Percentiles rank a stretch among this genome's conserved stretches.
Conservation (phyloP, 2,329 filamentous ascomycete genomes). For the Celoporthe dispersa region DNA sequence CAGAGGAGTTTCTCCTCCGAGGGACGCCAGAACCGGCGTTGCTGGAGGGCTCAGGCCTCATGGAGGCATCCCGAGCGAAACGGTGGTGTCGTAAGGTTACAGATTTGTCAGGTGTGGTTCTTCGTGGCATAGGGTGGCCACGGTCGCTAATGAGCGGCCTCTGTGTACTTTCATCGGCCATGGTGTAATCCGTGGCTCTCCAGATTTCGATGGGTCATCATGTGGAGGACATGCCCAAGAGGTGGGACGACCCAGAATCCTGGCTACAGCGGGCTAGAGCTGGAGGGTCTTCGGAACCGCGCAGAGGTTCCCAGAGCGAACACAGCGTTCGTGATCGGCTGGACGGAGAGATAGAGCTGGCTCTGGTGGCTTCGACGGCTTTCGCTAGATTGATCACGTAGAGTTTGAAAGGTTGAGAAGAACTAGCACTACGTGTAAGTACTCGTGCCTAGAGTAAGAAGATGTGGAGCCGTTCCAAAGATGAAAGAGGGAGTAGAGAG, state of each 20-base stretch:
- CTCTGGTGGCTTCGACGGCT: background rate
- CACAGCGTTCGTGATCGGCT: too few relatives aligned
- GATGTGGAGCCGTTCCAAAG: background rate
- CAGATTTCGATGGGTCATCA: conserved; percentile 25
- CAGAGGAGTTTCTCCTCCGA: conserved; percentile 49
- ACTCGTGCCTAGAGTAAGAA: background rate
- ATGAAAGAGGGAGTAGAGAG: background rate
- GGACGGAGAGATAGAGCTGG: background rate
- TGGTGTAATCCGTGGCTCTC: conserved; percentile 27
- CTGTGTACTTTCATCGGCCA: conserved; percentile 39
- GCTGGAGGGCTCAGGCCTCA: conserved; percentile 30
- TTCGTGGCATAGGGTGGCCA: conserved; percentile 50
- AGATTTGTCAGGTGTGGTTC: conserved; percentile 50
- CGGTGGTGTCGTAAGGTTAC: conserved; percentile 53
- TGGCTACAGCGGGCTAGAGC: background rate
- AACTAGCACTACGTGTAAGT: background rate
- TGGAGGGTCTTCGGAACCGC: background rate
- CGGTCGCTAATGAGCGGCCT: conserved; percentile 33
- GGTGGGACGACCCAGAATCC: background rate
- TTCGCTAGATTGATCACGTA: background rate
- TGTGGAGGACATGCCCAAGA: conserved; percentile 23
- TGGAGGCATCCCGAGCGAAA: conserved; percentile 47
- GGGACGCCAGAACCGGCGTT: conserved; percentile 30
- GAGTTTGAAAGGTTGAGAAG: background rate
- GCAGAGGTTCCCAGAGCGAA: background rate